These are phyloP conservation scores for Aspergillus kassunensis DNA, from an alignment of 495 filamentous ascomycete species.

Conservation along the genomic window DNA sequence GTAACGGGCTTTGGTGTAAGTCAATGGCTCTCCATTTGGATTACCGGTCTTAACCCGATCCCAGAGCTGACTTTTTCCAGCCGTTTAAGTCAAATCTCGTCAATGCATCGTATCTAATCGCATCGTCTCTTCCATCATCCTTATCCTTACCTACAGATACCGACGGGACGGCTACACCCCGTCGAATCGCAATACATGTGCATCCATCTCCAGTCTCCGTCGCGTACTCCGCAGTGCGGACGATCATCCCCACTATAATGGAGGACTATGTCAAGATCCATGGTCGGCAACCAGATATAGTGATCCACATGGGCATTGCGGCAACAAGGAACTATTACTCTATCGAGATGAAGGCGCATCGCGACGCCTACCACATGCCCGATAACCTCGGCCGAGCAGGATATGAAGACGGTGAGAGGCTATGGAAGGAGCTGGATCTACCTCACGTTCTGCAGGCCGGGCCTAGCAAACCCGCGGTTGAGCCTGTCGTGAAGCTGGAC, in stretches of 20 bases:
- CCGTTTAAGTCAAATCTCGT: constrained; percentile 63
- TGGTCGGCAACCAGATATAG: constrained; percentile 54
- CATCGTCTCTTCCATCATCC: constrained; percentile 43
- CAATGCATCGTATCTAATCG: constrained; percentile 72
- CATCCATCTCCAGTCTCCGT: constrained; percentile 66
- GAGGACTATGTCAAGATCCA: constrained; percentile 32
- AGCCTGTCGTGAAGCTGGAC: background rate
- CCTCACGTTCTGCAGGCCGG: constrained; percentile 35
- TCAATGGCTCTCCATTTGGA: constrained; percentile 24
- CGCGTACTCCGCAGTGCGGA: constrained; percentile 60
- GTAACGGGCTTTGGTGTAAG: constrained; percentile 72
- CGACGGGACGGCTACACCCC: constrained; percentile 23
- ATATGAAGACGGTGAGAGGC: constrained; percentile 47
- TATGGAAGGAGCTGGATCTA: constrained; percentile 41
- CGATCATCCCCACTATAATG: constrained; percentile 56
- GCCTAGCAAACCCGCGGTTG: constrained; percentile 9
- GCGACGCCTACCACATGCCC: constrained; percentile 67
- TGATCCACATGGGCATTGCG: constrained; percentile 80
- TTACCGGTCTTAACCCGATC: constrained; percentile 7
- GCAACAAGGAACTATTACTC: constrained; percentile 63
- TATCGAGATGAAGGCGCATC: constrained; percentile 65
- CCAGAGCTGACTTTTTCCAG: constrained; percentile 32
- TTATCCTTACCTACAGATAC: constrained; percentile 23
- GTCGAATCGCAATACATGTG: constrained; percentile 59
- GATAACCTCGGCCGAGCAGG: constrained; percentile 63